Evolutionary conservation across 164 flowering plant species (phyloP).

Genomic region (Paratinospora sagittata): DNA sequence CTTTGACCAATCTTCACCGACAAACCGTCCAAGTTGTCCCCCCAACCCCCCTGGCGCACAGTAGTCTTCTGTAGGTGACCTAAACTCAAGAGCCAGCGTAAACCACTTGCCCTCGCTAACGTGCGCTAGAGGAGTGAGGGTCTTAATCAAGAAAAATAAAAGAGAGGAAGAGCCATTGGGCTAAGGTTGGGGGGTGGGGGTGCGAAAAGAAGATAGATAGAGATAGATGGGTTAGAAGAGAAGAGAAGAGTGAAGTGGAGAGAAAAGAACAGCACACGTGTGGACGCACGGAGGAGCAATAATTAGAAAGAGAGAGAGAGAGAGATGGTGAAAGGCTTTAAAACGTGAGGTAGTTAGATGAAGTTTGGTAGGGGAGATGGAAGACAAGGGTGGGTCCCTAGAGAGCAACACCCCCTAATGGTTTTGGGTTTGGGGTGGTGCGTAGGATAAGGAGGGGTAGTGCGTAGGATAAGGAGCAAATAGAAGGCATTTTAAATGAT

Average conservation of each 20-base stretch:
- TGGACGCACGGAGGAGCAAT: constrained; percentile 2
- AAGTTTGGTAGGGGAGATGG: not conserved
- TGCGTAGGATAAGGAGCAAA: constrained; percentile 10
- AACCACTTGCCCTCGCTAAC: not conserved
- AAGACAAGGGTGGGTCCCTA: not conserved
- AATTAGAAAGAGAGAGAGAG: constrained; percentile 7
- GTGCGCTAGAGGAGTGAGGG: not conserved
- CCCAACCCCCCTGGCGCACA: not conserved
- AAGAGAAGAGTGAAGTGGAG: not conserved
- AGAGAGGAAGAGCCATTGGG: too few species aligned
- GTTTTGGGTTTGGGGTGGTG: not conserved
- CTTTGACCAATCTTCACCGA: not conserved
- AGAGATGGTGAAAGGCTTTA: not conserved
- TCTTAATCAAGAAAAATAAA: too few species aligned
- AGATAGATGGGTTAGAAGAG: not conserved
- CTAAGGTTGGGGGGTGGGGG: too few species aligned
- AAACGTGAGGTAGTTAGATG: not conserved
- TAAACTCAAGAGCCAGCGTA: not conserved
- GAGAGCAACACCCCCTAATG: not conserved
- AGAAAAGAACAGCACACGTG: constrained; percentile 12
- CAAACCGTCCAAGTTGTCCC: not conserved
- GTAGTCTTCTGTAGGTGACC: not conserved
- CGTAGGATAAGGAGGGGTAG: not conserved
- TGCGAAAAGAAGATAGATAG: not conserved
- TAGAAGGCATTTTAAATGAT: too few species aligned